Conservation (phyloP, 1,284 basidiomycete genomes). For the Leccinum subspadiceum region DNA sequence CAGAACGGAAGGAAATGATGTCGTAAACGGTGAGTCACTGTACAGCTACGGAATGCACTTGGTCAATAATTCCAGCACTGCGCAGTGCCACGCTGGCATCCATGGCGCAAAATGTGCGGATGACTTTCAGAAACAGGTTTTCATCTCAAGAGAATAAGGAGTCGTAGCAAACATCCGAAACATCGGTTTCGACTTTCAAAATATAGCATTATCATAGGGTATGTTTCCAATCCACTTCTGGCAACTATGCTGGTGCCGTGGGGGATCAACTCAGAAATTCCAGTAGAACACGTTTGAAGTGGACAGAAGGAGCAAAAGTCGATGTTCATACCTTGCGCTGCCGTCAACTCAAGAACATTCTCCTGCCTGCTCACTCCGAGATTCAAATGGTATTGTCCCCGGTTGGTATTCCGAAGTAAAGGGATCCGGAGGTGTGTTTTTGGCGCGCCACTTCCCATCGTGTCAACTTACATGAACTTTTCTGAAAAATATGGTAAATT, state of each 20-base stretch:
- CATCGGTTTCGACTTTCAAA: background rate
- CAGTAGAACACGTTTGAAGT: background rate
- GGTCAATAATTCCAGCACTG: background rate
- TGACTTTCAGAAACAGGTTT: background rate
- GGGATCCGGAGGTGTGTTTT: background rate
- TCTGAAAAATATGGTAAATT: background rate
- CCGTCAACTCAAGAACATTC: background rate
- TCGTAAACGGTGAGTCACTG: background rate
- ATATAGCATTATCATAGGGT: background rate
- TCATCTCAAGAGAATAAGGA: background rate
- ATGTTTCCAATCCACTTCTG: background rate
- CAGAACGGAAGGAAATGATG: background rate
- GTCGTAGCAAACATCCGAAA: background rate
- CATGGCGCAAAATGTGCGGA: background rate
- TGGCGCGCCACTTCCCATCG: background rate
- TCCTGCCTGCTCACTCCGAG: background rate
- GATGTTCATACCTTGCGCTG: background rate
- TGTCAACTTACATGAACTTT: background rate
- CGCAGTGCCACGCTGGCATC: background rate
- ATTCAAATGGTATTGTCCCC: background rate
- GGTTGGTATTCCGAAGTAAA: background rate
- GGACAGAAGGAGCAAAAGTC: background rate
- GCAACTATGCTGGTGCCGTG: background rate
- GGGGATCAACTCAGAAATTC: background rate
- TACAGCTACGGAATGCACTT: background rate